Percentiles rank a stretch among this genome's conserved stretches.
Evolutionary conservation across 208 protist genomes (phyloP).

Genomic region (Kentomonas sorsogonicus): DNA sequence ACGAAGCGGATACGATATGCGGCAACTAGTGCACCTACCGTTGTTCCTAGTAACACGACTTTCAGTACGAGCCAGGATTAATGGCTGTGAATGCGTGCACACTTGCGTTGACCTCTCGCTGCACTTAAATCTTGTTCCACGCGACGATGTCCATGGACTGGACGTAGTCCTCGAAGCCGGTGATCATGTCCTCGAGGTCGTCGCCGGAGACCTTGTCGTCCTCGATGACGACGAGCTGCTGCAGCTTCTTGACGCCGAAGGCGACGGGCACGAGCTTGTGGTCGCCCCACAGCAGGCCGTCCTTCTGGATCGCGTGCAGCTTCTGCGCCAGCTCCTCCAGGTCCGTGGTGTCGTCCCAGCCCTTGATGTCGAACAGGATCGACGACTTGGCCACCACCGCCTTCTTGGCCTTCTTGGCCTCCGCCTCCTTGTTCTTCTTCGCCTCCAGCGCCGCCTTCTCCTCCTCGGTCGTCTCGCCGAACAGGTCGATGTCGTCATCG

Average conservation of each 20-base stretch:
- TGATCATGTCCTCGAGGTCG: slow-evolving; percentile 92
- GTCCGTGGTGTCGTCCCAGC: slow-evolving; percentile 90
- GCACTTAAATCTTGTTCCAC: slow-evolving; percentile 94
- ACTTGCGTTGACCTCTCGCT: too few relatives aligned
- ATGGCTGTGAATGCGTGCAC: not conserved
- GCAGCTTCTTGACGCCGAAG: slow-evolving; percentile 96
- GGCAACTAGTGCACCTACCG: too few relatives aligned
- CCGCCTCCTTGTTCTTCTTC: slow-evolving; percentile 84
- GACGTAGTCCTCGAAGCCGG: slow-evolving; percentile 90
- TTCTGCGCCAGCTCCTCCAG: slow-evolving; percentile 82
- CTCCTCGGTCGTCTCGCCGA: slow-evolving; percentile 84
- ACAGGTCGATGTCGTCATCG: slow-evolving; percentile 89
- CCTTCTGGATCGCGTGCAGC: slow-evolving; percentile 77
- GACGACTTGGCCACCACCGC: slow-evolving; percentile 83
- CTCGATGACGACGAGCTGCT: slow-evolving; percentile 91
- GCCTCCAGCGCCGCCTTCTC: slow-evolving; percentile 79
- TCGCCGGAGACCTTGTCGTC: slow-evolving; percentile 94
- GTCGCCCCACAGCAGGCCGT: slow-evolving; percentile 91
- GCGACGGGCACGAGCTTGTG: slow-evolving; percentile 89
- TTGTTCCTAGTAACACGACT: not conserved
- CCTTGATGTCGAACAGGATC: slow-evolving; percentile 91
- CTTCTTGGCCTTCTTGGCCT: slow-evolving; percentile 81
- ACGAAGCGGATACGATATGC: not conserved
- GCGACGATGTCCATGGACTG: slow-evolving; percentile 94
- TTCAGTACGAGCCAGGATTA: not conserved